Conservation (phyloP, 129 eudicot genomes). For the Escallonia rubra region DNA sequence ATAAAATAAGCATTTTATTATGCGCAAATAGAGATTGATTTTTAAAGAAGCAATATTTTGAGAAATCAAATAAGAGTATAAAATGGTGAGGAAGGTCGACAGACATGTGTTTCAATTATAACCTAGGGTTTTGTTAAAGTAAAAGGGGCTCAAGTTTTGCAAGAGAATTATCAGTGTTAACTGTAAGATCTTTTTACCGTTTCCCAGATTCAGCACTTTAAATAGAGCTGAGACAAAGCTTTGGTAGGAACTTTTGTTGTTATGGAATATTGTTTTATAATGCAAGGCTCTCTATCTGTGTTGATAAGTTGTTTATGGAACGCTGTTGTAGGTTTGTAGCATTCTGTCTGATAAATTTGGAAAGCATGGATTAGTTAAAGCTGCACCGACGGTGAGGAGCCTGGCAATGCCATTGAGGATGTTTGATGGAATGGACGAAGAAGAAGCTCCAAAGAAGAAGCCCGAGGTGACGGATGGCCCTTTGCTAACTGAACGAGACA, state of each 20-base stretch:
- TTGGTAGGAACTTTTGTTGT: background rate
- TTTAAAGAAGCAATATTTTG: too few species aligned
- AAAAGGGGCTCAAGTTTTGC: too few species aligned
- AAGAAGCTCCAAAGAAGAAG: slow-evolving; percentile 70
- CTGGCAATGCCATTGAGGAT: slow-evolving; percentile 85
- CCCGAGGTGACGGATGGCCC: slow-evolving; percentile 93
- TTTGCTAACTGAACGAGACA: slow-evolving; percentile 89
- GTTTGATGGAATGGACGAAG: slow-evolving; percentile 97
- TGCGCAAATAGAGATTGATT: too few species aligned
- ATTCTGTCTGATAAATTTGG: slow-evolving; percentile 78
- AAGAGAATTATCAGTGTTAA: too few species aligned
- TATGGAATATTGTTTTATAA: background rate
- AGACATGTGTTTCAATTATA: too few species aligned
- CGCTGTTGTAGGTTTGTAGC: slow-evolving; percentile 59
- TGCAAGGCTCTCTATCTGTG: background rate
- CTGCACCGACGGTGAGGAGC: slow-evolving; percentile 87
- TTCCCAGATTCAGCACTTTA: too few species aligned
- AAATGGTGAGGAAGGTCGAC: too few species aligned
- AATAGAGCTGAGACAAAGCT: background rate
- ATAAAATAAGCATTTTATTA: too few species aligned
- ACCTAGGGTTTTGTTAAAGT: too few species aligned
- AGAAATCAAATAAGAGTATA: too few species aligned
- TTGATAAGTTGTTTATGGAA: slow-evolving; percentile 2
- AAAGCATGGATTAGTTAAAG: slow-evolving; percentile 87
- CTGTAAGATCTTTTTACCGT: too few species aligned